Evolutionary conservation across 805 yeast species (phyloP), one percentile per base, ranked within the genome.

Genomic region (Wickerhamiella brachini): DNA sequence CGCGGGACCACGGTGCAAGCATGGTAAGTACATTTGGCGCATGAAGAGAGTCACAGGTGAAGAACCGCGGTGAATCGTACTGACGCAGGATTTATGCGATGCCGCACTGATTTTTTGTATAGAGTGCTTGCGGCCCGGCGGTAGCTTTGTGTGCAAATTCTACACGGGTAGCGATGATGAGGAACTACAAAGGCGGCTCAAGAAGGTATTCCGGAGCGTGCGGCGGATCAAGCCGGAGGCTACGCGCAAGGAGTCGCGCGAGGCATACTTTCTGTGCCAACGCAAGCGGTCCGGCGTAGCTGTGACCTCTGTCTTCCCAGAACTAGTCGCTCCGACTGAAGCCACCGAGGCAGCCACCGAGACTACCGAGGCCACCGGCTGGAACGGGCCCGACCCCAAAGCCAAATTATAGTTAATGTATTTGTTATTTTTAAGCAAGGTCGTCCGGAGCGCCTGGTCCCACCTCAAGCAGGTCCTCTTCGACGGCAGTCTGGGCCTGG

Each of bases 61-160:
- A 3, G 17, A 21, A 22, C 18, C 34, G 9, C 3, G 34, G 15
- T 4, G 10, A 7, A 12, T 10, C 6, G 22, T 10, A 42, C 51
- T 29, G 50, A 44, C 38, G 15, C 50, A 69, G 85, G 89, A 89
- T 62, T 69, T 90, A 26, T 90, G 97, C 65, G 93, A 86, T 59
- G 96, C 96, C 0, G 96, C 95, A 0, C 65, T 93, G 49, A 72
- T 85, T 6, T 73, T 89, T 48, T 82, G 94, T 1, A 72, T 82
- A 49, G 83, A 80, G 54, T 66, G 85, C n/a, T 67, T 93, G 24
- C 78, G 72, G 54, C 77, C 80, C 4, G 77, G 77, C 24, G 98
- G 98, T 0, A 60, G 70, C 10, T 77, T 86, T 60, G 82, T 87
- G 13, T 83, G 95, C 71, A 93, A 93, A 66, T 83, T 81, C 58